Conservation (phyloP, 2,329 filamentous ascomycete genomes). For the Domatiomyces globalis region DNA sequence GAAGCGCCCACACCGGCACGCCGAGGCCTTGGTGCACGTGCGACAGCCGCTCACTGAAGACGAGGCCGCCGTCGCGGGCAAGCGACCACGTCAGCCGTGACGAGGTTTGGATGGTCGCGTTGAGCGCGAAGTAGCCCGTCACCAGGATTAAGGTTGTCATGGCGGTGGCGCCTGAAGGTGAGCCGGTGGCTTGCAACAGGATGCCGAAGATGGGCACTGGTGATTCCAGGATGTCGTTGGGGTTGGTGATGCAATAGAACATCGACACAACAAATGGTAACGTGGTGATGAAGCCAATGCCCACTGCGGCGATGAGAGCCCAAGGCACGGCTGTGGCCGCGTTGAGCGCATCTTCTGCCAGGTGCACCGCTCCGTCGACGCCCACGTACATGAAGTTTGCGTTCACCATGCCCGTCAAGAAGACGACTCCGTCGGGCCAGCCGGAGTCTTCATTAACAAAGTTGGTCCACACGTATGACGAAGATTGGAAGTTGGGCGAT, state of each 20-base stretch:
- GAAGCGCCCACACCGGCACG: conserved; percentile 18
- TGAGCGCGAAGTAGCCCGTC: conserved; percentile 41
- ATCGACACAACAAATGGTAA: conserved; percentile 41
- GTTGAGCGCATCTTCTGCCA: conserved; percentile 43
- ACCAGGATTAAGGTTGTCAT: conserved; percentile 39
- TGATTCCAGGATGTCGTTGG: conserved; percentile 29
- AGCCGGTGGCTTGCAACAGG: conserved; percentile 27
- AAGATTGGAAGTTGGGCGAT: conserved; percentile 30
- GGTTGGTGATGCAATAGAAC: conserved; percentile 37
- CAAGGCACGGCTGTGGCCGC: conserved; percentile 38
- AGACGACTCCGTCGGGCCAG: conserved; percentile 43
- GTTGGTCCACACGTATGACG: conserved; percentile 38
- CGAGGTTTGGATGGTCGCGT: conserved; percentile 38
- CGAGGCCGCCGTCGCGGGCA: conserved; percentile 38
- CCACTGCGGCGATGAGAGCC: conserved; percentile 40
- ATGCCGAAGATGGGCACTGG: conserved; percentile 39
- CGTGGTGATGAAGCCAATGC: conserved; percentile 36
- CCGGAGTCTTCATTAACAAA: conserved; percentile 37
- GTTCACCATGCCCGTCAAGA: conserved; percentile 45
- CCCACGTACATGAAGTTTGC: conserved; percentile 44
- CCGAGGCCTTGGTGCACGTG: conserved; percentile 11
- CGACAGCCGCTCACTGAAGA: conserved; percentile 12
- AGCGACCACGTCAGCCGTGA: conserved; percentile 43
- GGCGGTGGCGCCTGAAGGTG: conserved; percentile 36
- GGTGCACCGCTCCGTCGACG: conserved; percentile 46